Percentiles rank a stretch among this genome's conserved stretches.
Evolutionary conservation across 495 filamentous ascomycete genomes (phyloP).

Genomic region (Daldinia bambusicola): DNA sequence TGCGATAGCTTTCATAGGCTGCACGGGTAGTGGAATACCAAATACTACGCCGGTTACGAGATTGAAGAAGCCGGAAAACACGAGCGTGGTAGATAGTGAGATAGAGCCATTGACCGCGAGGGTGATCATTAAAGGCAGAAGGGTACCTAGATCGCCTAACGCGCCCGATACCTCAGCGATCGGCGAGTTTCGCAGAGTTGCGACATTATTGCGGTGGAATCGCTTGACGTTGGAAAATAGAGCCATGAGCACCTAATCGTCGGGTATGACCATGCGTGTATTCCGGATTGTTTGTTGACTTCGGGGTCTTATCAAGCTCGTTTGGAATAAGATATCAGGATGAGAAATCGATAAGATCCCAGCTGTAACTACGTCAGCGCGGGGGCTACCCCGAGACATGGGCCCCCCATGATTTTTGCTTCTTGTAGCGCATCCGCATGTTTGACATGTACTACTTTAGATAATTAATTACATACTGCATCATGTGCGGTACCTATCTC

Average conservation of each 20-base stretch:
- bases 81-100: slow-evolving; percentile 81
- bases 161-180: slow-evolving; percentile 88
- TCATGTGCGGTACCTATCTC: no score
- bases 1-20: slow-evolving; percentile 91
- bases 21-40: slow-evolving; percentile 86
- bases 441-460: not conserved
- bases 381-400: slow-evolving; percentile 35
- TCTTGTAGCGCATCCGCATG: not conserved
- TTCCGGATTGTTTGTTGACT: not conserved
- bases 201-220: slow-evolving; percentile 58
- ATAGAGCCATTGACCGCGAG: slow-evolving; percentile 79
- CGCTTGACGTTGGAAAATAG: slow-evolving; percentile 46
- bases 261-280: slow-evolving; percentile 1
- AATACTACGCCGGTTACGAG: slow-evolving; percentile 82
- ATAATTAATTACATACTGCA: not conserved
- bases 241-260: slow-evolving; percentile 29
- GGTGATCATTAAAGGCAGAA: slow-evolving; percentile 88
- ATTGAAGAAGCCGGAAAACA: slow-evolving; percentile 89
- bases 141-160: slow-evolving; percentile 89
- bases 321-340: not conserved
- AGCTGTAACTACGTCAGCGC: slow-evolving; percentile 33
- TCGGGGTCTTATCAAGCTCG: not conserved
- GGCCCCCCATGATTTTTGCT: not conserved
- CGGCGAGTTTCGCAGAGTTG: slow-evolving; percentile 60
- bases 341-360: slow-evolving; percentile 11